Base-by-base conservation (phyloP, 2,329 filamentous ascomycete genomes). In the Lachnellula suecica region DNA sequence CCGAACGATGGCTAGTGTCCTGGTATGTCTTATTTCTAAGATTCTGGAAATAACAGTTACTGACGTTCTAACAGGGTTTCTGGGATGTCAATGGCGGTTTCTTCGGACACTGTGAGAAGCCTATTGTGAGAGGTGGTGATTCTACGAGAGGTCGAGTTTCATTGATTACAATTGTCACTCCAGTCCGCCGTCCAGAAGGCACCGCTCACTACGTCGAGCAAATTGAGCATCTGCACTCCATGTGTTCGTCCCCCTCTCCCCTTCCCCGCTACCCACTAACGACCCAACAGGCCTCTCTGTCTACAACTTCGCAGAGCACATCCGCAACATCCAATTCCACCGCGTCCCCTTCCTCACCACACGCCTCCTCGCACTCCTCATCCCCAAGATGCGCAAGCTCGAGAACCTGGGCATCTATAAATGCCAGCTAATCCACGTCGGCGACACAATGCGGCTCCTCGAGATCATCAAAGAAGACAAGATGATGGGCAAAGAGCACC, bases 361-460 rank as follows among this genome's bases (percentile, higher is more conserved):
- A 4, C 44, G 61, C 2, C 29, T 64, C 9, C 57, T 67, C 2
- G 47, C 40, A 1, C 49, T 68, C 1, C 9, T 67, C 1, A 56
- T 68, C 23, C 65, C 63, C 1, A 47, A 58, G 22, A 61, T 68
- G 56, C 43, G 44, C 15, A 62, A 64, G 4, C 44, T 68, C 2
- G 55, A 52, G 15, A 43, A 49, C 4, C 41, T 68, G 6, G 63
- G 64, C 1, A 52, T 68, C 9, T 65, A 65, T 25, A 60, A 61
- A 17, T 68, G 65, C 24, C 55, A 51, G 35, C 47, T 68, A 2
- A 59, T 68, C 17, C 60, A 64, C 25, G 31, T 68, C 10, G 59
- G 59, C 0, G 47, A 64, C 9, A 57, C 60, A 0, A 13, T 60
- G 17, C 45, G 49, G 5, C 47, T 68, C 3, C 47, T 68, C 1